A percentile compares a stretch with the other conserved stretches of the same genome.
Evolutionary conservation across 352 stramenopile species (phyloP).

Genomic region (Pythium vanterpoolii): DNA sequence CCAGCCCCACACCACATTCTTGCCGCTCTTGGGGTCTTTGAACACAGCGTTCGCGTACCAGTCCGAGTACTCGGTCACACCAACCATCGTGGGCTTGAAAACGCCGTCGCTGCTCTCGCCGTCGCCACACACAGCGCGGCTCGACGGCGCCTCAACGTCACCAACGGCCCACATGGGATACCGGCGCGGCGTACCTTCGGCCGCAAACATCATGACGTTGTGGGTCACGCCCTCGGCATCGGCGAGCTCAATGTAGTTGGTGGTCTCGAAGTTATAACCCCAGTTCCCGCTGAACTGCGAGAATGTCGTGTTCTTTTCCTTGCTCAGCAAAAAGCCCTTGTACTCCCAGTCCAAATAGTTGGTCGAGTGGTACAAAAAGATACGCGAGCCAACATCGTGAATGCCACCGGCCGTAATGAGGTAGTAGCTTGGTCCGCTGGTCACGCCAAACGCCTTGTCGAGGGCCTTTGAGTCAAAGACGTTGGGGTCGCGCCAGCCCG

Average conservation of each 20-base stretch:
- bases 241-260: conserved; percentile 53
- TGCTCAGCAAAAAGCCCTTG: conserved; percentile 53
- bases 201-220: conserved; percentile 67
- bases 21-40: conserved; percentile 50
- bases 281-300: conserved; percentile 52
- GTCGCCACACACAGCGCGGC: conserved; percentile 10
- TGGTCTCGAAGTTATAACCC: conserved; percentile 70
- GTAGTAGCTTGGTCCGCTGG: conserved; percentile 41
- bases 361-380: conserved; percentile 63
- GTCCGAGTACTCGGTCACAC: conserved; percentile 54
- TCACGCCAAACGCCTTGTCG: conserved; percentile 33
- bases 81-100: conserved; percentile 56
- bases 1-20: conserved; percentile 60
- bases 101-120: conserved; percentile 28
- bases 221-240: conserved; percentile 55
- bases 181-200: conserved; percentile 39
- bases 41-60: conserved; percentile 74
- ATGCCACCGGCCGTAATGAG: conserved; percentile 55
- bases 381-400: conserved; percentile 42
- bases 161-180: conserved; percentile 68
- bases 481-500: conserved; percentile 60
- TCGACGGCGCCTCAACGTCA: conserved; percentile 24
- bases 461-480: conserved; percentile 57
- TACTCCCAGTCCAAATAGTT: conserved; percentile 66
- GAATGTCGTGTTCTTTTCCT: conserved; percentile 64